Percentiles rank a stretch among this genome's conserved stretches.
Evolutionary conservation across 352 stramenopile genomes (phyloP).

Genomic region (Aphanomyces astaci): DNA sequence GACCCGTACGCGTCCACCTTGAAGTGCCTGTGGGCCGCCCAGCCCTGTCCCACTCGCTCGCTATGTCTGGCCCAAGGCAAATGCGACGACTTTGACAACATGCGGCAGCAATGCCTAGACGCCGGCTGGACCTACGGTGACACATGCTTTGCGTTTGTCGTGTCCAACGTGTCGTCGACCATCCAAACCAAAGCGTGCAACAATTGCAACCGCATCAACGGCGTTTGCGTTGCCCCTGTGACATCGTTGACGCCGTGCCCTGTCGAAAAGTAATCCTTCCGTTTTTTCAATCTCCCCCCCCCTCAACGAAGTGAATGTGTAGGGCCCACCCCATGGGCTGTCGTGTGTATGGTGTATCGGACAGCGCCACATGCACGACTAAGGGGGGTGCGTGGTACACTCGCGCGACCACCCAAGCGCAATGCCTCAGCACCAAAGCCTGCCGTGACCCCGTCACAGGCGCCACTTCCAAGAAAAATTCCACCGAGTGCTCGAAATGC

Average conservation of each 20-base stretch:
- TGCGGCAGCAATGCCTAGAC: not conserved
- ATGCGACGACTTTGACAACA: constrained; percentile 10
- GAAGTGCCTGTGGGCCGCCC: not conserved
- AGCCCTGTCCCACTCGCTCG: not conserved
- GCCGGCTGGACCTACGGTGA: constrained; percentile 8
- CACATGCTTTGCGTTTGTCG: constrained; percentile 1
- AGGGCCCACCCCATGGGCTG: constrained; percentile 6
- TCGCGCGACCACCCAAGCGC: not conserved
- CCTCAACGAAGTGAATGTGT: not conserved
- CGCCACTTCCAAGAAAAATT: not conserved
- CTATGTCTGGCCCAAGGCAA: constrained; percentile 2
- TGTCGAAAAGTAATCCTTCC: not conserved
- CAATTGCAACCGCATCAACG: not conserved
- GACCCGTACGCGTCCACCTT: not conserved
- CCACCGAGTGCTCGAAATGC: not conserved
- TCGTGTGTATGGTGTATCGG: not conserved
- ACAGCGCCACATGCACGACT: not conserved
- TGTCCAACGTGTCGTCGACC: not conserved
- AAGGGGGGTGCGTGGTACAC: constrained; percentile 5
- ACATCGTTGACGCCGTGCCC: not conserved
- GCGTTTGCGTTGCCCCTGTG: not conserved
- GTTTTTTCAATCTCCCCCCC: not conserved
- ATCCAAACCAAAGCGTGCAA: not conserved
- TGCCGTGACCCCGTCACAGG: not conserved
- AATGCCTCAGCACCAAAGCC: not conserved